A percentile compares a stretch with the other conserved stretches of the same genome.
These are phyloP conservation scores for Suillus subluteus DNA, from an alignment of 768 basidiomycete species.

Conservation along the genomic window DNA sequence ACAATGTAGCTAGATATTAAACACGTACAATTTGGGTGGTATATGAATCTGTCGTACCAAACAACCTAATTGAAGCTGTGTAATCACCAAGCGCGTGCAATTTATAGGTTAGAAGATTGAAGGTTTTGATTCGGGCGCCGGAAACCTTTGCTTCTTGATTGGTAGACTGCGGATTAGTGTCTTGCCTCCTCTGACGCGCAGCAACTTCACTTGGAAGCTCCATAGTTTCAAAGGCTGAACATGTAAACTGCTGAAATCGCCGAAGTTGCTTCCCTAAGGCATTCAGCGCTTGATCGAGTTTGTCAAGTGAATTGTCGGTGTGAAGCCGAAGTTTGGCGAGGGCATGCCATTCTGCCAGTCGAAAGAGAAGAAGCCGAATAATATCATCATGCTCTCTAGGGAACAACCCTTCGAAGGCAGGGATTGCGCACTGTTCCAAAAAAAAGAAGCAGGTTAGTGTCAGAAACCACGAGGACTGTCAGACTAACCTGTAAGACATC, in stretches of 20 bases:
- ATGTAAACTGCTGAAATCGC: slow-evolving; percentile 29
- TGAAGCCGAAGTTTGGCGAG: too few relatives aligned
- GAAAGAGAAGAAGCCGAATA: slow-evolving; percentile 21
- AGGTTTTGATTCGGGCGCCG: slow-evolving; percentile 10
- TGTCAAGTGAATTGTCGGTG: too few relatives aligned
- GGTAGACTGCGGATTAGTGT: neutral
- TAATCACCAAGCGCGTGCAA: too few relatives aligned
- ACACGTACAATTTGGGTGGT: too few relatives aligned
- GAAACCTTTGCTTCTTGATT: neutral
- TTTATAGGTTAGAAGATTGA: too few relatives aligned
- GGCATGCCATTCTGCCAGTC: too few relatives aligned
- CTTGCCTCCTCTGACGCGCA: slow-evolving; percentile 18
- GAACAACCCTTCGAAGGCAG: slow-evolving; percentile 36
- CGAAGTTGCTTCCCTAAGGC: slow-evolving; percentile 24
- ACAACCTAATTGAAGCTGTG: too few relatives aligned
- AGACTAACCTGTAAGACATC: slow-evolving; percentile 44
- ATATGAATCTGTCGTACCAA: too few relatives aligned
- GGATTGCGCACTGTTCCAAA: slow-evolving; percentile 36
- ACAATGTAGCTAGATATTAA: too few relatives aligned
- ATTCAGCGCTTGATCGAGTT: slow-evolving; percentile 15
- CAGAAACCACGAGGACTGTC: neutral
- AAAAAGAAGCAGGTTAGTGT: neutral
- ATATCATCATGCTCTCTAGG: slow-evolving; percentile 24
- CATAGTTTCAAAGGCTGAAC: slow-evolving; percentile 25
- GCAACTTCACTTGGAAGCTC: slow-evolving; percentile 29